phyloP scores from a whole-genome alignment of 176 grass and related monocot genomes.

The Areca catechu region DNA sequence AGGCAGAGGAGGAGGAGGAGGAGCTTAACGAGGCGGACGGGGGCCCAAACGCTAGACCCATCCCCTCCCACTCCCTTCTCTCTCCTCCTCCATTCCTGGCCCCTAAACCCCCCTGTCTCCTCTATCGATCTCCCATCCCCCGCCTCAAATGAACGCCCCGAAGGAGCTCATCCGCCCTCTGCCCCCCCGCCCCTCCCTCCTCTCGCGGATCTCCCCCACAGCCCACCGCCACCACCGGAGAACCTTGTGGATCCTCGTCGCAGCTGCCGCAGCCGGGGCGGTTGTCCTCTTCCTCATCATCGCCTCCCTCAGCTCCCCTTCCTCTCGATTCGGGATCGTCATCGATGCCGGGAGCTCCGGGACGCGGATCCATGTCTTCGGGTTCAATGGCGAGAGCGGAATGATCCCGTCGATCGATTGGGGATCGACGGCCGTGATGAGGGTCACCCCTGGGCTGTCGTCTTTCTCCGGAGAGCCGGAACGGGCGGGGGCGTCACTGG shows the following conservation, averaged over 20 bases:
- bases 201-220: not conserved
- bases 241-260: constrained; percentile 3
- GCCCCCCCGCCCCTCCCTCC: not conserved
- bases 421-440: constrained; percentile 52
- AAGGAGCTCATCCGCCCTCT: not conserved
- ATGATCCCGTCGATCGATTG: constrained; percentile 45
- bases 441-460: constrained; percentile 60
- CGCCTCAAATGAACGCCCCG: not conserved
- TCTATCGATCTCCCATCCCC: not conserved
- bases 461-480: constrained; percentile 40
- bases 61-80: too few relatives aligned
- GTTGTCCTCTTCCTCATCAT: constrained; percentile 21
- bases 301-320: not conserved
- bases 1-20: too few relatives aligned
- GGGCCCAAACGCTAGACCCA: too few relatives aligned
- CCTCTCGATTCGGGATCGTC: constrained; percentile 39
- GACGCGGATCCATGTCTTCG: constrained; percentile 70
- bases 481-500: constrained; percentile 40
- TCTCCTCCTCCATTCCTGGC: too few relatives aligned
- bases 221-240: constrained; percentile 2
- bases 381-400: constrained; percentile 28
- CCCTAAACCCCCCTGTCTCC: too few relatives aligned
- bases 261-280: constrained; percentile 1
- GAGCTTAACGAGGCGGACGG: too few relatives aligned
- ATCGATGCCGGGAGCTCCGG: constrained; percentile 83